Evolutionary conservation across 495 filamentous ascomycete genomes (phyloP), one percentile per base, ranked within the genome.

Genomic region (Annulohypoxylon maeteangense): DNA sequence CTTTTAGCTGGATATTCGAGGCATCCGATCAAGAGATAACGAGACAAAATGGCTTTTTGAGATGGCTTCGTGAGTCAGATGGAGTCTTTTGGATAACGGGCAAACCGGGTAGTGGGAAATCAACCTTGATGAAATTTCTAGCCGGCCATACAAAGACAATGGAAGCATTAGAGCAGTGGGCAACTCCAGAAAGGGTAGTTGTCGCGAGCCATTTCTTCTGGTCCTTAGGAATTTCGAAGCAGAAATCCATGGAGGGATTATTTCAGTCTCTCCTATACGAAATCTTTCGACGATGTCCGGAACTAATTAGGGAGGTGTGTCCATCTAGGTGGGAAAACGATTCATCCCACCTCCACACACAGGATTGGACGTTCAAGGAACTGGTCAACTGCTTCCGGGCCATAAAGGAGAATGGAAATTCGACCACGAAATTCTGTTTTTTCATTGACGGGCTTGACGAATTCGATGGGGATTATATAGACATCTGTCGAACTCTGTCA

Each of bases 71-170:
- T 11, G 45, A 50, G 20, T 50, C 45, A 10, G 45, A n/a, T 25
- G 45, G 20, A 6, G 20, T 25, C 0, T 50, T 50, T 50, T 50
- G 45, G 45, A 25, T 50, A 50, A 22, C 45, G 45, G 45, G 45
- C 20, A 50, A 50, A 25, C 45, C 45, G 22, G 45, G 45, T 50
- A 50, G 45, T 20, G 45, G 45, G 10, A 50, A 50, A 22, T 50
- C 45, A 25, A 50, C 45, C 3, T 50, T 50, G 45, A 50, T 50
- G 45, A 50, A 50, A n/a, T 50, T 10, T 50, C 22, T 50, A 20
- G 45, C 45, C 6, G 11, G 12, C 10, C 45, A 50, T 25, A 25
- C 11, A 5, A 50, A 50, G 6, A 50, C 45, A 25, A 25, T 18
- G 22, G 22, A 50, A 7, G 45, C 45, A 22, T 20, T 25, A 25